Conservation (phyloP, 2,329 filamentous ascomycete species). For the Aspergillus jensenii region DNA sequence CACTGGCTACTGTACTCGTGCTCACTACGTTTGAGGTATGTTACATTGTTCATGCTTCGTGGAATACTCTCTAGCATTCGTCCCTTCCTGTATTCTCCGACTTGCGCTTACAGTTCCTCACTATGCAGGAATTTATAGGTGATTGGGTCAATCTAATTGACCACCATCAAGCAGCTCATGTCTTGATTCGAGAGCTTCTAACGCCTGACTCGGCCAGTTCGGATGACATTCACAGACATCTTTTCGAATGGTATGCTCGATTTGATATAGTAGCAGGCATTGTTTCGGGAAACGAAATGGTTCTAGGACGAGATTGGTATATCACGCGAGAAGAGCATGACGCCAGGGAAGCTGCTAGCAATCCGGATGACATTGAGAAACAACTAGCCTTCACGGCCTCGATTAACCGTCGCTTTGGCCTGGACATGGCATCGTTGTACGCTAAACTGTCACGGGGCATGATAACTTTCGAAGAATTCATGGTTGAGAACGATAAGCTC, state of each 20-base stretch:
- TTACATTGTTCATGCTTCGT: slow-evolving; percentile 2
- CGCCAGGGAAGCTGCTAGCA: slow-evolving; percentile 54
- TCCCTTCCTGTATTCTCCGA: background rate
- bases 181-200: slow-evolving; percentile 75
- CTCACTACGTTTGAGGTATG: slow-evolving; percentile 88
- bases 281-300: slow-evolving; percentile 74
- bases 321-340: slow-evolving; percentile 63
- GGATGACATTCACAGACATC: slow-evolving; percentile 68
- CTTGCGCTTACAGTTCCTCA: slow-evolving; percentile 13
- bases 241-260: slow-evolving; percentile 84
- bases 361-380: slow-evolving; percentile 64
- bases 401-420: slow-evolving; percentile 68
- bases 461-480: slow-evolving; percentile 65
- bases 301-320: slow-evolving; percentile 78
- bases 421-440: slow-evolving; percentile 78
- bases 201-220: slow-evolving; percentile 73
- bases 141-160: slow-evolving; percentile 94
- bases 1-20: slow-evolving; percentile 83
- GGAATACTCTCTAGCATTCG: background rate
- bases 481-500: slow-evolving; percentile 59
- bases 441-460: slow-evolving; percentile 65
- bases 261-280: slow-evolving; percentile 85
- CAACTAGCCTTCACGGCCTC: slow-evolving; percentile 68
- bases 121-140: slow-evolving; percentile 77
- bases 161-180: slow-evolving; percentile 85